These are phyloP conservation scores for Cerioporus squamosus DNA, from an alignment of 1,284 basidiomycete species.

Conservation along the genomic window DNA sequence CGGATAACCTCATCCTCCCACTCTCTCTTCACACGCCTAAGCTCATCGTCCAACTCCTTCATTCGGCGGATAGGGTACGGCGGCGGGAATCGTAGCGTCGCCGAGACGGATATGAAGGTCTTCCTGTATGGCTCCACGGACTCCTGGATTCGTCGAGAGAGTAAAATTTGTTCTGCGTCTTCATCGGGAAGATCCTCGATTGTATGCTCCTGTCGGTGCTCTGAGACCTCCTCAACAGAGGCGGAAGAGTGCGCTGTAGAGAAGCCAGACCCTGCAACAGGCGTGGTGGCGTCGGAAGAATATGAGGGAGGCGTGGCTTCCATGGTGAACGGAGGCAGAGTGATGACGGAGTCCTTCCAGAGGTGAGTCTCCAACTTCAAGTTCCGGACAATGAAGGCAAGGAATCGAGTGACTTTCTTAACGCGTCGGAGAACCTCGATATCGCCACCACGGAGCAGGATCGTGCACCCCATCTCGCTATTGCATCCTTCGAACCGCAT, in stretches of 20 bases:
- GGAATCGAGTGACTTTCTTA: conserved; percentile 92
- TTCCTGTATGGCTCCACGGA: conserved; percentile 82
- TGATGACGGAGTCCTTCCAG: conserved; percentile 92
- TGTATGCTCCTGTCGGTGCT: conserved; percentile 18
- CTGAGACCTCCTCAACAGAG: conserved; percentile 25
- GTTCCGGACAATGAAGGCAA: conserved; percentile 91
- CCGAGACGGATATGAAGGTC: conserved; percentile 90
- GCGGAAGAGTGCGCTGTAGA: conserved; percentile 6
- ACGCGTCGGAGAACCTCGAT: conserved; percentile 80
- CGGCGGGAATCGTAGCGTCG: conserved; percentile 87
- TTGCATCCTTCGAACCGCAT: conserved; percentile 98
- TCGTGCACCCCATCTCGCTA: conserved; percentile 91
- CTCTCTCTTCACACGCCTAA: conserved; percentile 66
- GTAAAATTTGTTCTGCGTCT: conserved; percentile 67
- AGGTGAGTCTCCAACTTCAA: conserved; percentile 94
- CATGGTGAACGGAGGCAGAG: conserved; percentile 67
- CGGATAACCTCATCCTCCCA: conserved; percentile 88
- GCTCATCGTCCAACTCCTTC: conserved; percentile 82
- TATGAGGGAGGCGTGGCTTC: conserved; percentile 62
- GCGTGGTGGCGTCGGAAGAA: conserved; percentile 18
- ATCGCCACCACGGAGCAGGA: conserved; percentile 91
- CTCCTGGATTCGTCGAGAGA: conserved; percentile 75
- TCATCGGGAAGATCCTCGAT: conserved; percentile 66
- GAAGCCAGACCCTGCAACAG: conserved; percentile 17
- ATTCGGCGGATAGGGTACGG: conserved; percentile 87